Base-by-base conservation (phyloP, 495 filamentous ascomycete species). In the Talaromyces wortmannii region DNA sequence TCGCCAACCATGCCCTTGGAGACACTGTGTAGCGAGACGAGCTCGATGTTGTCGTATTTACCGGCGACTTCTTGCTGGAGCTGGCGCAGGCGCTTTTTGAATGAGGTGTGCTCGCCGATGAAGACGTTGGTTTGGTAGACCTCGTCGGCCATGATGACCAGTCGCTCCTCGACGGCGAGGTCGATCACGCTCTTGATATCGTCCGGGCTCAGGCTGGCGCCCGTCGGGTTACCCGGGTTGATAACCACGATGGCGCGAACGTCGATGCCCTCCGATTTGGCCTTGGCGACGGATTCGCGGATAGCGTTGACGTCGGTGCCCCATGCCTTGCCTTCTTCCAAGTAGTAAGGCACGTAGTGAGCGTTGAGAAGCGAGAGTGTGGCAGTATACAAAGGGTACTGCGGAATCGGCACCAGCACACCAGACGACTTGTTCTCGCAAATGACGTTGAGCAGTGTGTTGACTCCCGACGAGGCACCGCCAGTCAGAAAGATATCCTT, bases 71-170 rank as follows among this genome's bases (percentile, higher is more conserved):
- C 82, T 65, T 87, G 79, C 69, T 97, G 95, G 45, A 97, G 70
- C 61, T 88, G 85, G 17, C 92, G 83, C 11, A 98, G 83, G 36
- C 86, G 83, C 63, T 88, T 85, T 77, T 97, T 96, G 84, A 98
- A 97, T 53, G 87, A 92, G 68, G 88, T 83, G 76, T 97, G 97
- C 62, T 92, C 78, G 65, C 95, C 95, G 46, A 85, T 66, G 74
- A 97, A 98, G 61, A 98, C 87, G 69, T 98, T 98, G 65, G 95
- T 97, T 73, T 98, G 94, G 81, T 98, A 98, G 7, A 98, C 94
- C 72, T 98, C 94, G 62, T 98, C 94, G 54, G 95, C 94, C 43
- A 98, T 76, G 43, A 97, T 75, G 12, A 97, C 91, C 13, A 98
- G 80, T 53, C 85, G 84, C 75, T 97, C 82, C 68, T 92, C 78